These are phyloP conservation scores for Hirschfeldia incana DNA, from an alignment of 345 rosid genomes.

Conservation along the genomic window DNA sequence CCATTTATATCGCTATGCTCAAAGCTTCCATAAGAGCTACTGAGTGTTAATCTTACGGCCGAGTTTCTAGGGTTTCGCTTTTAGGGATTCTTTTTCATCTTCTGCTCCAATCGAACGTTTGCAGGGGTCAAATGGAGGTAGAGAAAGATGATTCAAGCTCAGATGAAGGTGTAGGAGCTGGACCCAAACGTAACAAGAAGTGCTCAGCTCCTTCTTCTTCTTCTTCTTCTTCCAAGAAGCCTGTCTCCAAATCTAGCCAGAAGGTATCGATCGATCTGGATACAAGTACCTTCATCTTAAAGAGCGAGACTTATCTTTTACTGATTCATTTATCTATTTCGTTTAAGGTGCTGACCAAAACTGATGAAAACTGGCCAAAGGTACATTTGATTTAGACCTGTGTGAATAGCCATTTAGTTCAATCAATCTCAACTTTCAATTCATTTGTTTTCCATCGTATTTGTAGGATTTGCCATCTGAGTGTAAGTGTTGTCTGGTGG, in stretches of 20 bases:
- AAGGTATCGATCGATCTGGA: not conserved
- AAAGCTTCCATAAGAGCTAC: not conserved
- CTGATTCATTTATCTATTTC: not conserved
- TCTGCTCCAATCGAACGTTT: not conserved
- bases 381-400: not conserved
- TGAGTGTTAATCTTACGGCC: not conserved
- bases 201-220: not conserved
- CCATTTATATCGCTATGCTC: not conserved
- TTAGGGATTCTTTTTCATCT: not conserved
- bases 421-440: not conserved
- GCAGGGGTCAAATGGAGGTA: not conserved
- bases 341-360: too few relatives aligned
- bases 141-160: not conserved
- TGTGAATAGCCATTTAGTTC: not conserved
- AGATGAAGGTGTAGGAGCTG: not conserved
- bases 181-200: not conserved
- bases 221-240: not conserved
- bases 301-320: not conserved
- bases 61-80: constrained; percentile 1
- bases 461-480: not conserved
- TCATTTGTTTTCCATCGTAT: not conserved
- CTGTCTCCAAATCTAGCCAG: not conserved
- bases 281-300: not conserved
- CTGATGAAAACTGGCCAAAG: not conserved
- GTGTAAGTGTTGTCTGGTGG: not conserved